Evolutionary conservation across 495 filamentous ascomycete species (phyloP).

Genomic region (Cenococcum geophilum): DNA sequence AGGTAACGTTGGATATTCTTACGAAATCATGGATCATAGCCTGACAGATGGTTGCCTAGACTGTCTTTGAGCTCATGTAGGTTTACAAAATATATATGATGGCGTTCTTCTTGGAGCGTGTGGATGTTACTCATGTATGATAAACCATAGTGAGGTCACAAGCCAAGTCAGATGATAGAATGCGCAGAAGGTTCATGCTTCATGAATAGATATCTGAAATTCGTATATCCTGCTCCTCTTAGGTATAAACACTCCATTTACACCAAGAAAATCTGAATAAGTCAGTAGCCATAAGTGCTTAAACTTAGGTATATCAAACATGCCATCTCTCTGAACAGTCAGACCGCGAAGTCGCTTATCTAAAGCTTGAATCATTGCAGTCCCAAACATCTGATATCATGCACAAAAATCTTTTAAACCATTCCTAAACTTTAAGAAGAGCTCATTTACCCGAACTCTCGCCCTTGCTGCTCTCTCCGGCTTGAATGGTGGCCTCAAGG

Average conservation of each 20-base stretch:
- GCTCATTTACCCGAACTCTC: slow-evolving; percentile 9
- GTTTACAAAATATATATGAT: not conserved
- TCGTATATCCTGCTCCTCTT: too few species aligned
- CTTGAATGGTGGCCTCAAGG: slow-evolving; percentile 67
- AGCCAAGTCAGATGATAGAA: too few species aligned
- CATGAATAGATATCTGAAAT: too few species aligned
- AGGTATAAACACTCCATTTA: too few species aligned
- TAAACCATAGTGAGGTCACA: too few species aligned
- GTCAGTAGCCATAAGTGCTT: too few species aligned
- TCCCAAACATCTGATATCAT: not conserved
- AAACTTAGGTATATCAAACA: too few species aligned
- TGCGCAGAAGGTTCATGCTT: too few species aligned
- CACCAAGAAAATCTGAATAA: too few species aligned
- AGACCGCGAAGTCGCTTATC: not conserved
- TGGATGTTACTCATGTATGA: too few species aligned
- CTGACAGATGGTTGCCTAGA: not conserved
- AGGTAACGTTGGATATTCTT: not conserved
- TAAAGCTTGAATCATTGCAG: not conserved
- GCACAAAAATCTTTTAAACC: not conserved
- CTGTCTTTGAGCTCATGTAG: not conserved
- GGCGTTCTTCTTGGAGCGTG: not conserved
- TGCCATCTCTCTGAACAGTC: too few species aligned
- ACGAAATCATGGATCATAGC: not conserved
- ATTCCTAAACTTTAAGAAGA: too few species aligned
- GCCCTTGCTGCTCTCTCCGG: slow-evolving; percentile 42